These are phyloP conservation scores for Reticulascus tulasneorum DNA, from an alignment of 2,329 filamentous ascomycete species.

Conservation along the genomic window DNA sequence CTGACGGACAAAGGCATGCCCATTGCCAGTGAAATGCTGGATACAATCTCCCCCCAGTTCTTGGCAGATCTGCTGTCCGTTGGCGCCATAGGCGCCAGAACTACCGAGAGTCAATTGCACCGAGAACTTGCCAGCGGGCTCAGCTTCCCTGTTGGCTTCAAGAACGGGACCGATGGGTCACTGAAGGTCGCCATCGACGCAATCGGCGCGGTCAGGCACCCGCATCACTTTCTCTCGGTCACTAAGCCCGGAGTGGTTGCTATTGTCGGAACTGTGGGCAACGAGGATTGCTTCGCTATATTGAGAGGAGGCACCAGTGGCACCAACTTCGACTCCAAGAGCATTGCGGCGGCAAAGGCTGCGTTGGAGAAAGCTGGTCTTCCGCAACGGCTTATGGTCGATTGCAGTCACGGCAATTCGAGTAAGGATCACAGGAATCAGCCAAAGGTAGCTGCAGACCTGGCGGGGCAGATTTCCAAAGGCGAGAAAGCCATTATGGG, in stretches of 20 bases:
- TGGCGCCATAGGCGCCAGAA: conserved; percentile 91
- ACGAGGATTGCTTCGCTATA: conserved; percentile 96
- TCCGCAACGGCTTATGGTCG: conserved; percentile 82
- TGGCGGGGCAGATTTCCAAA: conserved; percentile 79
- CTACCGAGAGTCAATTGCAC: conserved; percentile 93
- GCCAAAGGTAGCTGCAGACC: conserved; percentile 78
- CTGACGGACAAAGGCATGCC: conserved; percentile 91
- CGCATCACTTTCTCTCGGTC: conserved; percentile 95
- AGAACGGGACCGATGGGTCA: conserved; percentile 95
- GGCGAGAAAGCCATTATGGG: conserved; percentile 90
- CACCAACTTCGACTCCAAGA: conserved; percentile 87
- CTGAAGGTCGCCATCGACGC: conserved; percentile 90
- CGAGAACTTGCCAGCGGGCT: conserved; percentile 90
- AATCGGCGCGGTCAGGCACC: conserved; percentile 85
- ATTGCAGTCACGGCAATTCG: conserved; percentile 96
- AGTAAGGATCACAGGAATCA: conserved; percentile 97
- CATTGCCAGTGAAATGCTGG: conserved; percentile 94
- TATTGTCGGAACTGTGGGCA: conserved; percentile 90
- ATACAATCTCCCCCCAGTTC: conserved; percentile 97
- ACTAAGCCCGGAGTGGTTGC: conserved; percentile 95
- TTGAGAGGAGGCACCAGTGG: conserved; percentile 88
- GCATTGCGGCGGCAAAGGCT: conserved; percentile 78
- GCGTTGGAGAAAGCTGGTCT: conserved; percentile 72
- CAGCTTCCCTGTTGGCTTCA: conserved; percentile 98
- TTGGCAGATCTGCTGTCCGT: conserved; percentile 87